phyloP scores from a whole-genome alignment of 108 stramenopile species.

The Schizochytrium sp. region DNA sequence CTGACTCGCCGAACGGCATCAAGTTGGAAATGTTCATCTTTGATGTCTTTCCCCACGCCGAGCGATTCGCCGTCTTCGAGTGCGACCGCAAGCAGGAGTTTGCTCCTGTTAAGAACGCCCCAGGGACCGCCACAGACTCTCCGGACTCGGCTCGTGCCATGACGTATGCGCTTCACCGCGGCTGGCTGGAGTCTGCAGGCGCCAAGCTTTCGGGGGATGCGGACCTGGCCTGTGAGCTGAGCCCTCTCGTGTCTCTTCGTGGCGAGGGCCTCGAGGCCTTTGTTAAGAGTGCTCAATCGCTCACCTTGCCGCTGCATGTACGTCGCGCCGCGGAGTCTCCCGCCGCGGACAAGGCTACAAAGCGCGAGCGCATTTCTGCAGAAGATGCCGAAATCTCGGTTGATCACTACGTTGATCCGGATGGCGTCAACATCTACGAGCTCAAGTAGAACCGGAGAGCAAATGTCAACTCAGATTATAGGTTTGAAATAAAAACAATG shows the following conservation, averaged over 20 bases:
- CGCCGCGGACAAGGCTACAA: background rate
- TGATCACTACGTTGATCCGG: background rate
- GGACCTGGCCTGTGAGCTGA: conserved; percentile 30
- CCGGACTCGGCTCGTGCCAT: conserved; percentile 47
- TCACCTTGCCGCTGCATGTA: background rate
- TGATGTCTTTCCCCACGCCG: conserved; percentile 85
- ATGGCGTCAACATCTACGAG: background rate
- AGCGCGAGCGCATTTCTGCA: background rate
- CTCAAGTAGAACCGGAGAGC: background rate
- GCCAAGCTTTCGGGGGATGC: background rate
- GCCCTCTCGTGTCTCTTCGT: conserved; percentile 38
- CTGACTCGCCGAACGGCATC: conserved; percentile 75
- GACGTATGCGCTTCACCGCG: conserved; percentile 17
- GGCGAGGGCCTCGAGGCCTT: conserved; percentile 36
- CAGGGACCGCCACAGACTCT: conserved; percentile 37
- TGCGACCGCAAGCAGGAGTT: conserved; percentile 83
- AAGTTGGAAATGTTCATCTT: conserved; percentile 98
- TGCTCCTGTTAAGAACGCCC: conserved; percentile 89
- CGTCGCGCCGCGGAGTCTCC: background rate
- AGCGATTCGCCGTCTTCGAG: conserved; percentile 75
- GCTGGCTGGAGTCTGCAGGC: conserved; percentile 40
- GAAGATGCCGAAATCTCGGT: background rate
- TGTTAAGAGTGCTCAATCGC: background rate
- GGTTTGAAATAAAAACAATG: too few relatives aligned
- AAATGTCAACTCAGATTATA: too few relatives aligned